Conservation (phyloP, 805 yeast species). For the Ogataea ganodermae region DNA sequence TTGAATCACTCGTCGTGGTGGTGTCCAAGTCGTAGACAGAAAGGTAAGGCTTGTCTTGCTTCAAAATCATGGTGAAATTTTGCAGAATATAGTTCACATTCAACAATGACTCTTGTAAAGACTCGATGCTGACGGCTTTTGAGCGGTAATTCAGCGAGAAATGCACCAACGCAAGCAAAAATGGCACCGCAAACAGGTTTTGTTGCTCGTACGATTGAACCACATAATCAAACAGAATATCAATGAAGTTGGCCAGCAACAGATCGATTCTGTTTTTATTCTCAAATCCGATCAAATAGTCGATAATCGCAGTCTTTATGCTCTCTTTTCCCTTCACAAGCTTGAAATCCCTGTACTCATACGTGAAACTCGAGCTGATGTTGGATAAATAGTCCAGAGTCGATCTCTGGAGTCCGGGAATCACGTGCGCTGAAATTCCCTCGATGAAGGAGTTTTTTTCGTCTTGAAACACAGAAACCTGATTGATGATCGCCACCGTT, state of each 20-base stretch:
- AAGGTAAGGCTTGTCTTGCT: constrained; percentile 32
- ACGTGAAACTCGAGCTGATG: constrained; percentile 35
- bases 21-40: constrained; percentile 16
- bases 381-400: constrained; percentile 38
- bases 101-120: constrained; percentile 36
- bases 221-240: constrained; percentile 35
- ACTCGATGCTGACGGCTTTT: constrained; percentile 50
- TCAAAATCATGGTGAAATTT: constrained; percentile 30
- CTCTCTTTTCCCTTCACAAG: constrained; percentile 32
- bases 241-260: constrained; percentile 45
- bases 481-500: constrained; percentile 31
- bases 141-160: constrained; percentile 60
- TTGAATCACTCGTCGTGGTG: constrained; percentile 16
- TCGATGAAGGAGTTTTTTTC: constrained; percentile 45
- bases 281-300: constrained; percentile 45
- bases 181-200: constrained; percentile 52
- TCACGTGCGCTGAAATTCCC: constrained; percentile 34
- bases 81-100: constrained; percentile 29
- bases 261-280: constrained; percentile 50
- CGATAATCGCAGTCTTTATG: constrained; percentile 38
- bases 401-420: constrained; percentile 37
- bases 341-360: constrained; percentile 27
- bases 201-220: constrained; percentile 20
- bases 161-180: constrained; percentile 57
- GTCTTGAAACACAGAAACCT: constrained; percentile 35